These are phyloP conservation scores for Xylaria sp. DNA, from an alignment of 2,329 filamentous ascomycete genomes.

Conservation along the genomic window DNA sequence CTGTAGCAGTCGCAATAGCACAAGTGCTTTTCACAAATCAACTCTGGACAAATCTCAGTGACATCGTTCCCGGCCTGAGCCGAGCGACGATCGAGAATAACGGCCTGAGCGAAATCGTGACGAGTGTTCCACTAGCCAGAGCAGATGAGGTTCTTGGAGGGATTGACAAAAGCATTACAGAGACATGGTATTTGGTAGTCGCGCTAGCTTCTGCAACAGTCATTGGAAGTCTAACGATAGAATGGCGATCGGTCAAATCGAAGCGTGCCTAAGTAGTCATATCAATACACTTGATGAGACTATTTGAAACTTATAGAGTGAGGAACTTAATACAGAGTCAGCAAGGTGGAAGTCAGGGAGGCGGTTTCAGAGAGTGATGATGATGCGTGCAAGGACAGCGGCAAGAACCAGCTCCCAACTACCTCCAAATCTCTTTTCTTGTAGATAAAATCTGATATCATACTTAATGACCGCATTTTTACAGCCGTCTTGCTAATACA, in stretches of 20 bases:
- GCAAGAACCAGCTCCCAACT: slow-evolving; percentile 8
- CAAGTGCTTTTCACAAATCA: slow-evolving; percentile 9
- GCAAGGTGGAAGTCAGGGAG: background rate
- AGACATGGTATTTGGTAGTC: slow-evolving; percentile 13
- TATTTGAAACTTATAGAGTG: too few species aligned
- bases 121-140: background rate
- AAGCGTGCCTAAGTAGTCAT: slow-evolving; percentile 26
- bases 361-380: background rate
- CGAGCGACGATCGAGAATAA: background rate
- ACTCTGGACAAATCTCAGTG: slow-evolving; percentile 2
- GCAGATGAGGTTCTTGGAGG: background rate
- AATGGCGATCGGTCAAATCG: slow-evolving; percentile 13
- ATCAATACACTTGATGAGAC: too few species aligned
- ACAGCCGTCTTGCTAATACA: slow-evolving; percentile 2
- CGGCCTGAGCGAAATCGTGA: slow-evolving; percentile 5
- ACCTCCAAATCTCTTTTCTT: slow-evolving; percentile 3
- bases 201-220: slow-evolving; percentile 2
- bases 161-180: slow-evolving; percentile 1
- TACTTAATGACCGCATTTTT: slow-evolving; percentile 6
- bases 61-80: background rate
- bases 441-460: slow-evolving; percentile 13
- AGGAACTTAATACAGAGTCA: background rate
- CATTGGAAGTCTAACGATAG: slow-evolving; percentile 11
- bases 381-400: background rate
- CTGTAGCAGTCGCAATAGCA: slow-evolving; percentile 3